These are phyloP conservation scores for Trichoderma atrobrunneum DNA, from an alignment of 2,329 filamentous ascomycete species.

Conservation along the genomic window DNA sequence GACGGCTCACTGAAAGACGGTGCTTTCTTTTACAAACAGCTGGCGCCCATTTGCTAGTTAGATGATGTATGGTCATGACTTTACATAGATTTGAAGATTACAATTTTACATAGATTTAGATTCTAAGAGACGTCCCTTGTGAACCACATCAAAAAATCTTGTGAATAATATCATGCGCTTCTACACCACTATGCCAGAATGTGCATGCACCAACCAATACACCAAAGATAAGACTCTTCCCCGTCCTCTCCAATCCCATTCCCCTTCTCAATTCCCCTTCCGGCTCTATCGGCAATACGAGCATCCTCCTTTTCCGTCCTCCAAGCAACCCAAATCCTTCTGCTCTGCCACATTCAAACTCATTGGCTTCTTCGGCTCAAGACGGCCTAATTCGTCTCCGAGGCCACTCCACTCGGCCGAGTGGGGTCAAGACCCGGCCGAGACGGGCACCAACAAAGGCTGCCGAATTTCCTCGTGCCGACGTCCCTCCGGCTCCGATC, in stretches of 20 bases:
- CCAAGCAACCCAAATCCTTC: neutral
- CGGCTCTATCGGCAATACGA: neutral
- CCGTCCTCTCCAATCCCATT: neutral
- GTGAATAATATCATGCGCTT: neutral
- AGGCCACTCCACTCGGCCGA: constrained; percentile 12
- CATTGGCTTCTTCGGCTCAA: neutral
- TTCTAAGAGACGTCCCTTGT: accelerated
- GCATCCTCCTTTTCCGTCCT: neutral
- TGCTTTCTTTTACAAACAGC: constrained; percentile 17
- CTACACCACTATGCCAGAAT: neutral
- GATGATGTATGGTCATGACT: neutral
- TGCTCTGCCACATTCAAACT: neutral
- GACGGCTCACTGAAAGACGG: constrained; percentile 16
- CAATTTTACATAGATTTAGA: neutral
- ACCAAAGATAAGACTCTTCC: neutral
- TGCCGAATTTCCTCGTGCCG: neutral
- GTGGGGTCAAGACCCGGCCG: neutral
- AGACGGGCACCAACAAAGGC: neutral
- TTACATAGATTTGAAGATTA: neutral
- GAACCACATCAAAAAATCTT: neutral
- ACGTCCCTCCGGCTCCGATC: neutral
- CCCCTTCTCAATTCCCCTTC: neutral
- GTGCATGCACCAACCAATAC: neutral
- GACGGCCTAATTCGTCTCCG: neutral
- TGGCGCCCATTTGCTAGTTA: neutral